Conservation (phyloP, 352 stramenopile genomes). For the Lagenidium giganteum region DNA sequence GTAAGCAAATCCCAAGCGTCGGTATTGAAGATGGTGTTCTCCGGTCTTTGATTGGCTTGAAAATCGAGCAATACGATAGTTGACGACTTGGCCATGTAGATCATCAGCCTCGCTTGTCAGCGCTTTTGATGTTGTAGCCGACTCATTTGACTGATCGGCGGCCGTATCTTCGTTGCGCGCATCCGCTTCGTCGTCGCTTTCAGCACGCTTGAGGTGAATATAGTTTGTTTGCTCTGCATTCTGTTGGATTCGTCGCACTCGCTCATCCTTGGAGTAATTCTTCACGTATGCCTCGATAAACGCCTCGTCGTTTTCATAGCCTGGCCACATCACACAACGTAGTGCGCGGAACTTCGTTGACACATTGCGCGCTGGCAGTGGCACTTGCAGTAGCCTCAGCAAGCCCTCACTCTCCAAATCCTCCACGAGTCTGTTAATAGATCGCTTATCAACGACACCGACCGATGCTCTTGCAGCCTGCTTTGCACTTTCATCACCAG, state of each 20-base stretch:
- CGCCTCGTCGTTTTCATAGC: constrained; percentile 59
- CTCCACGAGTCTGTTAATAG: constrained; percentile 60
- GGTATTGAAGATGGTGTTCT: constrained; percentile 61
- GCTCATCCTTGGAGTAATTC: constrained; percentile 74
- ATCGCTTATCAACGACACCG: constrained; percentile 64
- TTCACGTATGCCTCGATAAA: constrained; percentile 74
- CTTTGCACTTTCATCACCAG: no score
- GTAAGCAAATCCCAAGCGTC: constrained; percentile 73
- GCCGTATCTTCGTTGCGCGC: constrained; percentile 3
- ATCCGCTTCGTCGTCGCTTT: constrained; percentile 33
- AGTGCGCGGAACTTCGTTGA: constrained; percentile 75
- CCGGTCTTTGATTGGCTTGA: constrained; percentile 49
- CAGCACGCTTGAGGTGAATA: constrained; percentile 36
- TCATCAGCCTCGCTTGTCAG: not conserved
- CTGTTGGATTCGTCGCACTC: constrained; percentile 58
- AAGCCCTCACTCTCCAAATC: constrained; percentile 51
- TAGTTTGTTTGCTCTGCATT: constrained; percentile 52
- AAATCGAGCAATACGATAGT: constrained; percentile 67
- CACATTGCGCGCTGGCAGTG: constrained; percentile 65
- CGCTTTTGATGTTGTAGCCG: not conserved
- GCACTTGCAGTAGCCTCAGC: constrained; percentile 53
- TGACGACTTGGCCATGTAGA: constrained; percentile 30
- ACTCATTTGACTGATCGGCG: not conserved
- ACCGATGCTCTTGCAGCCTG: no score
- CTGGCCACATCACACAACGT: constrained; percentile 57